Conservation (phyloP, 768 basidiomycete genomes). For the Galerina marginata region DNA sequence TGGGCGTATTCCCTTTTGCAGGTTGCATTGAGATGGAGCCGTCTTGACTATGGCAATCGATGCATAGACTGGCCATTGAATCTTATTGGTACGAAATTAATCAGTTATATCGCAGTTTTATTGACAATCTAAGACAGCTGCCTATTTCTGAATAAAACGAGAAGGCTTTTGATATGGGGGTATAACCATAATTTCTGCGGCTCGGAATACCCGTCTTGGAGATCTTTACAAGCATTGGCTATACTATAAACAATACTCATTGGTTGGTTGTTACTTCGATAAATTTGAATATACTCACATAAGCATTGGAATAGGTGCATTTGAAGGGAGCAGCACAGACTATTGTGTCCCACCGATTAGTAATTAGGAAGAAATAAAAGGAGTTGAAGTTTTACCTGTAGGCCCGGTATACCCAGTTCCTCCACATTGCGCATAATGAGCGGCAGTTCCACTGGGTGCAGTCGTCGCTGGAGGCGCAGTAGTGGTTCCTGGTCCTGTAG, state of each 20-base stretch:
- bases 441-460: conserved; percentile 21
- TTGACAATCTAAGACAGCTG: too few species aligned
- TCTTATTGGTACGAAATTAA: too few species aligned
- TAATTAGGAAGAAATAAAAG: background rate
- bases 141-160: too few species aligned
- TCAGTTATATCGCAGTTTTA: too few species aligned
- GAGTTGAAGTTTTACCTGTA: conserved; percentile 13
- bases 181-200: too few species aligned
- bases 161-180: too few species aligned
- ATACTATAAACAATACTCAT: conserved; percentile 7
- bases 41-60: too few species aligned
- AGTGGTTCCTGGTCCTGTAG: too few species aligned
- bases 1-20: too few species aligned
- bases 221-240: conserved; percentile 18
- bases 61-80: too few species aligned
- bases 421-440: conserved; percentile 34
- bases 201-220: too few species aligned
- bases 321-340: conserved; percentile 25
- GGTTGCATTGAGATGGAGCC: too few species aligned
- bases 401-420: conserved; percentile 23
- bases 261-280: background rate
- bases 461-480: conserved; percentile 19
- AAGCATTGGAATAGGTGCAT: conserved; percentile 13
- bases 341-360: background rate
- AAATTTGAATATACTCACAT: conserved; percentile 22